A percentile compares a stretch with the other conserved stretches of the same genome.
These are phyloP conservation scores for Asterophora lycoperdoides DNA, from an alignment of 768 basidiomycete genomes.

Conservation along the genomic window DNA sequence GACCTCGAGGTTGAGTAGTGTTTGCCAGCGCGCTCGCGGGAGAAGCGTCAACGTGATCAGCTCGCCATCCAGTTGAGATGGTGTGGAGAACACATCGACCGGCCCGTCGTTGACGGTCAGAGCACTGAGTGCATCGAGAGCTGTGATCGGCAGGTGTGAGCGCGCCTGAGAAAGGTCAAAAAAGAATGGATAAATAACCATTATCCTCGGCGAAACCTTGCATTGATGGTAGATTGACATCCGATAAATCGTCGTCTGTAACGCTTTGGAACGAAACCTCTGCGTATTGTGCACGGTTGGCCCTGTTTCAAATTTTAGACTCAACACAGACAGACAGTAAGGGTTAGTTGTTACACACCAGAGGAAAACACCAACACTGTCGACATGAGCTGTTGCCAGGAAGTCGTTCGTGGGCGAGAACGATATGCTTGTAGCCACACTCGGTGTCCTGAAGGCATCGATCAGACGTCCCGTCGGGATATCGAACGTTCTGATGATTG, in stretches of 20 bases:
- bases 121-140: constrained; percentile 66
- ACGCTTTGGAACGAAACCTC: constrained; percentile 80
- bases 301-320: constrained; percentile 45
- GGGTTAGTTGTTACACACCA: constrained; percentile 48
- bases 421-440: constrained; percentile 82
- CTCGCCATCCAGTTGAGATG: constrained; percentile 84
- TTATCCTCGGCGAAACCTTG: constrained; percentile 80
- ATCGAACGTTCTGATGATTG: constrained; percentile 91
- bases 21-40: constrained; percentile 94
- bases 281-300: constrained; percentile 91
- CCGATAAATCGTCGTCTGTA: constrained; percentile 67
- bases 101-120: constrained; percentile 58
- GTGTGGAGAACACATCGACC: constrained; percentile 72
- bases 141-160: constrained; percentile 31
- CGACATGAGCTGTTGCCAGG: constrained; percentile 90
- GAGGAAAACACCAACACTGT: constrained; percentile 91
- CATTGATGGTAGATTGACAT: constrained; percentile 75
- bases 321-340: not conserved
- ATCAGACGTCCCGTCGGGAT: constrained; percentile 90
- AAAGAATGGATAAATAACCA: constrained; percentile 39
- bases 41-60: constrained; percentile 91
- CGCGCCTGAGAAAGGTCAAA: not conserved
- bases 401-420: constrained; percentile 97
- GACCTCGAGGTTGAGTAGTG: constrained; percentile 91
- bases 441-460: constrained; percentile 84